Conservation (phyloP, 106 monocot species). For the Hemerocallis citrina region DNA sequence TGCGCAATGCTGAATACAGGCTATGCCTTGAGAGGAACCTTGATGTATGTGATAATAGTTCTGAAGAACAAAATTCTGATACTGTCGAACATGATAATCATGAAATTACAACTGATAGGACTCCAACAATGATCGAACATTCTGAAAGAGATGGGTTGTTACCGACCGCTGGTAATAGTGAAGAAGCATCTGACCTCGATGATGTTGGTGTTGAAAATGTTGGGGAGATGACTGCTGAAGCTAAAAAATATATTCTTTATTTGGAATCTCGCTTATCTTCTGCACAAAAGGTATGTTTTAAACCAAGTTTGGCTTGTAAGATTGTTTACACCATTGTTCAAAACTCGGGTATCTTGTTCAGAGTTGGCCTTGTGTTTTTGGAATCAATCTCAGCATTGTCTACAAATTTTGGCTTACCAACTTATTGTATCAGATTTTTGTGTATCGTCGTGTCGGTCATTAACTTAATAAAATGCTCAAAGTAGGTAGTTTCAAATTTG, state of each 20-base stretch:
- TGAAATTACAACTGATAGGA: conserved; percentile 12
- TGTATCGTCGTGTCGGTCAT: too few relatives aligned
- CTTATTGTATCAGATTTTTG: too few relatives aligned
- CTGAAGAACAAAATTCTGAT: conserved; percentile 19
- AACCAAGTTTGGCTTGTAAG: neutral
- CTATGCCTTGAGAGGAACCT: conserved; percentile 74
- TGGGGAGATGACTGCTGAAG: conserved; percentile 50
- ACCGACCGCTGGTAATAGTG: conserved; percentile 15
- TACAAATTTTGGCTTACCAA: too few relatives aligned
- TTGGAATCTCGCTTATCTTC: conserved; percentile 65
- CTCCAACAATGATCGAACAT: conserved; percentile 15
- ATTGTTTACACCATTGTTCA: too few relatives aligned
- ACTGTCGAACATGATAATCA: conserved; percentile 12
- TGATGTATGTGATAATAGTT: conserved; percentile 33
- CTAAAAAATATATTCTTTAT: conserved; percentile 51
- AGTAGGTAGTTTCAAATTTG: conserved; percentile 79
- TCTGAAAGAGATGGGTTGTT: conserved; percentile 14
- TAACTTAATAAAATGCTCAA: too few relatives aligned
- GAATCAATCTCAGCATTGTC: too few relatives aligned
- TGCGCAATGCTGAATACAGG: conserved; percentile 82
- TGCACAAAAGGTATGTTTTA: conserved; percentile 47
- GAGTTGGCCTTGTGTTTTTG: conserved; percentile 77
- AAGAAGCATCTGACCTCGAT: conserved; percentile 12
- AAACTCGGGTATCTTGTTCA: too few relatives aligned
- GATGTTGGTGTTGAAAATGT: conserved; percentile 32